A percentile compares a stretch with the other conserved stretches of the same genome.
These are phyloP conservation scores for Phytophthora fragariaefolia DNA, from an alignment of 352 stramenopile species.

Conservation along the genomic window DNA sequence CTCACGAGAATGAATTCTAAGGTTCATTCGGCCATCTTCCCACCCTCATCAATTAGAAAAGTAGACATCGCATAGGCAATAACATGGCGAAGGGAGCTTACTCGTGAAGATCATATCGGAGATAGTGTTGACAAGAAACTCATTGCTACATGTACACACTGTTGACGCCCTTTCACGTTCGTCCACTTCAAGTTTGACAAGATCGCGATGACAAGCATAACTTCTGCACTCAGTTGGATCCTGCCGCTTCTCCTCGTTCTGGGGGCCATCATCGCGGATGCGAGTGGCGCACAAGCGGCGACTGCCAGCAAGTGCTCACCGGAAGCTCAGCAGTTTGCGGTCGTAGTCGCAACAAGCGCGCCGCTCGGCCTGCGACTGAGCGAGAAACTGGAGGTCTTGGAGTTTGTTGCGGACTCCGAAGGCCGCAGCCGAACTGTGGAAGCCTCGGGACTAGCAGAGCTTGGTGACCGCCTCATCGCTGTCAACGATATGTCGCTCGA, in stretches of 20 bases:
- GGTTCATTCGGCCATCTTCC: not conserved
- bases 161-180: constrained; percentile 10
- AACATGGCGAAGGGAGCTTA: not conserved
- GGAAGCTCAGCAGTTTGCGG: constrained; percentile 53
- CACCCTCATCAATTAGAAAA: not conserved
- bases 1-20: constrained; percentile 91
- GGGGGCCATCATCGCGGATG: constrained; percentile 3
- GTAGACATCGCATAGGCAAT: constrained; percentile 14
- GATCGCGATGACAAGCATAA: constrained; percentile 1
- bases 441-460: constrained; percentile 65
- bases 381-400: constrained; percentile 67
- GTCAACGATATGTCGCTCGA: constrained; percentile 63
- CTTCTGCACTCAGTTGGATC: not conserved
- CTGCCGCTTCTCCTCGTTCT: constrained; percentile 19
- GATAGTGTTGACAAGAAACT: no score
- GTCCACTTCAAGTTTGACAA: constrained; percentile 23
- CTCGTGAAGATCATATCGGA: not conserved
- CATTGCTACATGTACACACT: no score
- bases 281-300: constrained; percentile 1
- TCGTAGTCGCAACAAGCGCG: constrained; percentile 45
- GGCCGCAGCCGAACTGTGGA: constrained; percentile 66
- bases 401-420: constrained; percentile 63
- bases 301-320: constrained; percentile 13
- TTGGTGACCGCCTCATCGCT: constrained; percentile 64
- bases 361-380: constrained; percentile 67